These are phyloP conservation scores for Delonix regia DNA, from an alignment of 306 rosid genomes.

Conservation along the genomic window DNA sequence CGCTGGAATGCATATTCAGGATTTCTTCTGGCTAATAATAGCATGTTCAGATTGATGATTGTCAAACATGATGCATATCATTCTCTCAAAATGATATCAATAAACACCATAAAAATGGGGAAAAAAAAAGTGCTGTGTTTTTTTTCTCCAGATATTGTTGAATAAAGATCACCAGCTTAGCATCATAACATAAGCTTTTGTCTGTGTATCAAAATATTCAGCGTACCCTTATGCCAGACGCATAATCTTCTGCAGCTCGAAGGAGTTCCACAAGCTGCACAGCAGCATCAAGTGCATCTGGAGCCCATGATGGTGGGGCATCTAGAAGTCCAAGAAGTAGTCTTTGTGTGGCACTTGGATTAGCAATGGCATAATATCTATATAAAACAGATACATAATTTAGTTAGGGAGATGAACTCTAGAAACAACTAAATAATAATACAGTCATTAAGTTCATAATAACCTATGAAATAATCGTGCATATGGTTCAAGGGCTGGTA, in stretches of 20 bases:
- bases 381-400: conserved; percentile 28
- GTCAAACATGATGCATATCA: conserved; percentile 1
- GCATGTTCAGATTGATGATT: not conserved
- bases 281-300: conserved; percentile 99
- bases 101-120: not conserved
- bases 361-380: conserved; percentile 99
- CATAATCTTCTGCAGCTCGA: conserved; percentile 99
- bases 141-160: not conserved
- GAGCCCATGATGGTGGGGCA: conserved; percentile 99
- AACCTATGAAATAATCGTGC: conserved; percentile 98
- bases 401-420: conserved; percentile 12
- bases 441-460: conserved; percentile 32
- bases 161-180: conserved; percentile 22
- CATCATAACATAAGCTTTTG: conserved; percentile 15
- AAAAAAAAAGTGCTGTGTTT: not conserved
- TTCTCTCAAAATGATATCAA: conserved; percentile 13
- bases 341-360: conserved; percentile 99
- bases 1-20: not conserved
- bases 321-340: conserved; percentile 98
- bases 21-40: not conserved
- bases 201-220: conserved; percentile 34
- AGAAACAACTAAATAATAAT: conserved; percentile 24
- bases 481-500: conserved; percentile 99
- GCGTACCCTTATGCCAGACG: conserved; percentile 96
- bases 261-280: conserved; percentile 99